These are phyloP conservation scores for Colletotrichum sansevieriae DNA, from an alignment of 2,329 filamentous ascomycete species.

Conservation along the genomic window DNA sequence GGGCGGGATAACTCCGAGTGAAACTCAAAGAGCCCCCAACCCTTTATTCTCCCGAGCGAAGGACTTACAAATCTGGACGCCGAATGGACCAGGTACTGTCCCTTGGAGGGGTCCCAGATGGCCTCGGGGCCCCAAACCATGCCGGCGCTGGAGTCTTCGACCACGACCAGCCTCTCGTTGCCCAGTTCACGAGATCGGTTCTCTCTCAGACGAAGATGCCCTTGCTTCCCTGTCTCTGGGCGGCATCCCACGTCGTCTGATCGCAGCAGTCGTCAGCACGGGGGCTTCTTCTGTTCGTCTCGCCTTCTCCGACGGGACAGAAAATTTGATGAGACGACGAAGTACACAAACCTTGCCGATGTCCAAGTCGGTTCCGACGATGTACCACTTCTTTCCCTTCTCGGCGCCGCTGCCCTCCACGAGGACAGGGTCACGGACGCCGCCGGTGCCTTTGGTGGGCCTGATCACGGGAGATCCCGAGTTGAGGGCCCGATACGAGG, in stretches of 20 bases:
- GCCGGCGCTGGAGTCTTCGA: constrained; percentile 66
- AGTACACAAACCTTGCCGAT: constrained; percentile 56
- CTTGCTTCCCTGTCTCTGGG: constrained; percentile 63
- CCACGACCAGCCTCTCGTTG: constrained; percentile 60
- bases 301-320: not conserved
- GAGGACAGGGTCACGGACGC: constrained; percentile 65
- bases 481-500: constrained; percentile 63
- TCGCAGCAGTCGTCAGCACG: not conserved
- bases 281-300: not conserved
- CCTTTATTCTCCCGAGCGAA: too few relatives aligned
- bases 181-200: constrained; percentile 63
- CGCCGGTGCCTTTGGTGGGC: constrained; percentile 64
- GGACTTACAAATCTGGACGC: constrained; percentile 59
- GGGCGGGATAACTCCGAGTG: not conserved
- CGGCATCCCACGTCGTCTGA: constrained; percentile 65
- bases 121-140: constrained; percentile 68
- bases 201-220: constrained; percentile 69
- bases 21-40: too few relatives aligned
- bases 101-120: constrained; percentile 31
- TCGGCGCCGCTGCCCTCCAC: constrained; percentile 61
- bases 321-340: not conserved
- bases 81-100: constrained; percentile 61
- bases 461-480: constrained; percentile 60
- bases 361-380: constrained; percentile 67
- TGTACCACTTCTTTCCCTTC: constrained; percentile 66